These are phyloP conservation scores for Fraxinus paxiana DNA, from an alignment of 305 asterid species.

Conservation along the genomic window DNA sequence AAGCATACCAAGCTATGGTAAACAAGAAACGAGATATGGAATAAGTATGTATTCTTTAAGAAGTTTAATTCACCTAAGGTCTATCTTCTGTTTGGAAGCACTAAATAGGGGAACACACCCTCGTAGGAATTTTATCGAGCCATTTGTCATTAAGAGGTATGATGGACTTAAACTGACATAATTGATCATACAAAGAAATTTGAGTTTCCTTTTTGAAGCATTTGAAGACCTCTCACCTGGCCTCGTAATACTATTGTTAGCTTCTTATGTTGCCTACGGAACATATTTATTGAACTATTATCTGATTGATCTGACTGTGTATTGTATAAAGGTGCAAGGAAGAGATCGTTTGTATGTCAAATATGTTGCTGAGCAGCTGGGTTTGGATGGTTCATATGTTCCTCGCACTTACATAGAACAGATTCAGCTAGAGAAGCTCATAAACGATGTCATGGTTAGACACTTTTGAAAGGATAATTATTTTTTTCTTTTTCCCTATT, in stretches of 20 bases:
- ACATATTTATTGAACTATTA: constrained; percentile 20
- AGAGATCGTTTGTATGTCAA: constrained; percentile 76
- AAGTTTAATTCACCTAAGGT: not conserved
- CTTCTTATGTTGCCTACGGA: constrained; percentile 14
- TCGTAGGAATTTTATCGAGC: not conserved
- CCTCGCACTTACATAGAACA: constrained; percentile 95
- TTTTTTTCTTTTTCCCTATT: constrained; percentile 10
- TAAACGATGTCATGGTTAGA: constrained; percentile 86
- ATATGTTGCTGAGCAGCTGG: constrained; percentile 70
- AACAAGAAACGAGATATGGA: not conserved
- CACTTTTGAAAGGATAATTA: constrained; percentile 1
- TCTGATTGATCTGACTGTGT: constrained; percentile 18
- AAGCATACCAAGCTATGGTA: not conserved
- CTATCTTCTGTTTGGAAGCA: not conserved
- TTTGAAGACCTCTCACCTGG: constrained; percentile 7
- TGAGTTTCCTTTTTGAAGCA: not conserved
- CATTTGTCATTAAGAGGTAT: not conserved
- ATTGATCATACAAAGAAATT: not conserved
- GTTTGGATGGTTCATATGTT: constrained; percentile 83
- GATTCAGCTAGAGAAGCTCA: constrained; percentile 91
- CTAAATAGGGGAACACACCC: not conserved
- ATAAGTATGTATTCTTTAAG: not conserved
- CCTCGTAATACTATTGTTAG: constrained; percentile 4
- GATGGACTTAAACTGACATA: not conserved
- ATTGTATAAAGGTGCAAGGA: constrained; percentile 73